Base-by-base conservation (phyloP, 2,329 filamentous ascomycete species). In the Byssochlamys sp. region DNA sequence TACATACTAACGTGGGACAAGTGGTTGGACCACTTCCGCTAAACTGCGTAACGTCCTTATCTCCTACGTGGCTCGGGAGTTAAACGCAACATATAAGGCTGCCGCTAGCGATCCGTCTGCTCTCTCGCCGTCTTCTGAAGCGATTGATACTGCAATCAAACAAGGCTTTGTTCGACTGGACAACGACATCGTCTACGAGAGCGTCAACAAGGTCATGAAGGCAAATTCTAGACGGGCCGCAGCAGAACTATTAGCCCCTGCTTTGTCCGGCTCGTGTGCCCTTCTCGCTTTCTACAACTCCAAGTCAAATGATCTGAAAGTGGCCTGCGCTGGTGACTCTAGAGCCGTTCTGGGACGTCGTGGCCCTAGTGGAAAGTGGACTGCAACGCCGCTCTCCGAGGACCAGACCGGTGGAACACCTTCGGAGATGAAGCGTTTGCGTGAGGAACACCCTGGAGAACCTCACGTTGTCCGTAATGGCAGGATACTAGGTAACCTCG, bases 21-120 rank as follows among this genome's bases (percentile, higher is more conserved):
- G 90, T 52, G 94, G 94, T 65, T 99, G 94, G 94, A 96, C 94
- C 3, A 99, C 94, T 5, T 97, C 94, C 45, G 94, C 94, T 24
- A 97, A 96, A 70, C 79, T 99, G 59, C 88, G 94, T 58, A 91
- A 99, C 73, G 87, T 89, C 12, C 81, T 99, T 57, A 96, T 99
- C 65, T 90, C 83, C 62, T 96, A 89, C 68, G 94, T 99, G 52
- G 92, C 91, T 28, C 85, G 91, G 55, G 94, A 99, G 75, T 82
- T 99, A 50, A 96, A 96, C 73, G 81, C 84, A 10, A 96, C 92
- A 1, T 97, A 96, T 79, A 91, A 91, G 69, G 82, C 88, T 24
- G 85, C 87, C 3, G 74, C 83, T 19, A 72, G 79, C 45, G 79
- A 85, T 64, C 77, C 80, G 24, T 80, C 74, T 10, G 75, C 82